Evolutionary conservation across 176 grass and related monocot species (phyloP), one percentile per base, ranked within the genome.

Genomic region (Rhynchospora pubera): DNA sequence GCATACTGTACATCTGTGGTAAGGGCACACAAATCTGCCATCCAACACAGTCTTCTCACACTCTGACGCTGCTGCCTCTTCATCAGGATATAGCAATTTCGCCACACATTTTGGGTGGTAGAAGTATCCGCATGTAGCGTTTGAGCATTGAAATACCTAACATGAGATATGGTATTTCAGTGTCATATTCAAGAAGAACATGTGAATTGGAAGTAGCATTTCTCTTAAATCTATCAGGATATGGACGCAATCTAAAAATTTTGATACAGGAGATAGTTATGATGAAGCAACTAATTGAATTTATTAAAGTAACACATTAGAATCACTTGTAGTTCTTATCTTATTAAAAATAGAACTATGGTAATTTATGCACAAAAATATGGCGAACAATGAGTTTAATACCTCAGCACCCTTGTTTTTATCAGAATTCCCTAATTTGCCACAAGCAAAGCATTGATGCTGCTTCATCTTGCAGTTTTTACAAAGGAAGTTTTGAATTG

Each of bases 91-190:
- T 62, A 93, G 85, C 75, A 76, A 77, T 64, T 84, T 75, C 39
- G 91, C 89, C 79, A 99, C 91, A 71, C 96, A 99, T 73, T 88
- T 91, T 62, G 96, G 85, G 81, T 99, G 96, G 91, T 95, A 99
- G 69, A 99, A 99, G 81, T 89, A 88, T 44, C 96, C 96, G 77
- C 96, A 99, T 19, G 96, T 99, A 42, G 96, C 96, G 88, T 92
- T 95, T 65, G 91, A 92, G 84, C 96, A 99, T 74, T 84, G 87
- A 90, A 93, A 95, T 63, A 99, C 92, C 96, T 95, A 86, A 57
- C 30, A 62, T 24, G 66, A 60, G n/a, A 82, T 70, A 45, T 59
- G 7, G 34, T 45, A 64, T 64, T 64, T 64, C 23, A 69, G 39
- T 34, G 18, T 70, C 2, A 39, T 39, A 34, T 70, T 45, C 32